Evolutionary conservation across 352 stramenopile genomes (phyloP).

Genomic region (Phytophthora pinifolia): DNA sequence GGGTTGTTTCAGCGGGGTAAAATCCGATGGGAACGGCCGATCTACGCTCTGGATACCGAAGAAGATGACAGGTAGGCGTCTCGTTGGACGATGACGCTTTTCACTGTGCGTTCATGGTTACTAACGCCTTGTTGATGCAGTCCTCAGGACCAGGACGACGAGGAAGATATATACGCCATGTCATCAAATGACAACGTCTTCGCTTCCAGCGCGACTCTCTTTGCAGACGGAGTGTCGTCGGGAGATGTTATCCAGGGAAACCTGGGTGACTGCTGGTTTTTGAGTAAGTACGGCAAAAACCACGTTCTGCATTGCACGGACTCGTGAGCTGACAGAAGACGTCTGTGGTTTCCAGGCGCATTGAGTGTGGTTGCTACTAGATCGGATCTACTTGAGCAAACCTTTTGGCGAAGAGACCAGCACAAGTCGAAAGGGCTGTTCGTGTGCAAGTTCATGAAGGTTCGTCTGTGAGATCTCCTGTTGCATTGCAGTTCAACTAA

Average conservation of each 20-base stretch:
- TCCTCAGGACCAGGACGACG: slow-evolving; percentile 28
- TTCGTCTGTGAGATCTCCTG: slow-evolving; percentile 17
- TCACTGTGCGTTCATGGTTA: too few species aligned
- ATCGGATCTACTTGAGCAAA: slow-evolving; percentile 75
- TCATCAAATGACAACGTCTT: slow-evolving; percentile 42
- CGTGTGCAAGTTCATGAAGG: slow-evolving; percentile 93
- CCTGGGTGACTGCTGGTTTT: slow-evolving; percentile 92
- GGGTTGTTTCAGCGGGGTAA: slow-evolving; percentile 73
- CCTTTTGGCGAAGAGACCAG: slow-evolving; percentile 75
- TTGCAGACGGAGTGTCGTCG: slow-evolving; percentile 71
- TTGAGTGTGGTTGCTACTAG: slow-evolving; percentile 87
- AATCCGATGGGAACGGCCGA: slow-evolving; percentile 75
- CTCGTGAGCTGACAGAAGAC: background rate
- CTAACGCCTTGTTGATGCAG: slow-evolving; percentile 1
- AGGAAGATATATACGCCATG: slow-evolving; percentile 20
- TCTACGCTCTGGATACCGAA: slow-evolving; percentile 46
- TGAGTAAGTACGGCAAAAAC: slow-evolving; percentile 52
- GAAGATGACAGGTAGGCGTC: slow-evolving; percentile 26
- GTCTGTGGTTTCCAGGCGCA: slow-evolving; percentile 46
- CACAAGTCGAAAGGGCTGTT: slow-evolving; percentile 82
- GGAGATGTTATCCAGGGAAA: slow-evolving; percentile 90
- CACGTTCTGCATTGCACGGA: background rate
- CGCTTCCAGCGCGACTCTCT: slow-evolving; percentile 66
- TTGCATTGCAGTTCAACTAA: background rate
- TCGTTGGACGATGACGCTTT: too few species aligned